These are phyloP conservation scores for Galerina sulciceps DNA, from an alignment of 768 basidiomycete species.

Conservation along the genomic window DNA sequence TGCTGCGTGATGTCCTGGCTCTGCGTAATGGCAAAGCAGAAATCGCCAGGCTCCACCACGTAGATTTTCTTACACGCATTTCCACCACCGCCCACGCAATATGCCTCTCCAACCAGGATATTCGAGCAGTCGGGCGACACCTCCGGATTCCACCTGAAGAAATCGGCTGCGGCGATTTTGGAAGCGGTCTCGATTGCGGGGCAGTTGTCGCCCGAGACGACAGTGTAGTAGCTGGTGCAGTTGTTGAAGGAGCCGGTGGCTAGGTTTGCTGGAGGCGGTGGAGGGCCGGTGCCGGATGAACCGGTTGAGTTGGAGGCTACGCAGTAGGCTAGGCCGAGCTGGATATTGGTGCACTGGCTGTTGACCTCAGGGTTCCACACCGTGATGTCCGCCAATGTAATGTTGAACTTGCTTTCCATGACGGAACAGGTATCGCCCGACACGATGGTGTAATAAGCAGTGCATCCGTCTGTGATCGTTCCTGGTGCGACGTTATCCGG, in stretches of 20 bases:
- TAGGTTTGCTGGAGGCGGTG: constrained; percentile 10
- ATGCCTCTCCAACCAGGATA: constrained; percentile 12
- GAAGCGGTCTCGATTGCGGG: constrained; percentile 18
- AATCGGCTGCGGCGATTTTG: constrained; percentile 21
- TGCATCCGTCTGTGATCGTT: constrained; percentile 14
- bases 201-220: constrained; percentile 19
- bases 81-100: constrained; percentile 14
- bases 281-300: background rate
- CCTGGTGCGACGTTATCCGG: constrained; percentile 19
- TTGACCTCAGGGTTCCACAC: constrained; percentile 26
- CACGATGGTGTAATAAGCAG: constrained; percentile 20
- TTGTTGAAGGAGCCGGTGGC: constrained; percentile 11
- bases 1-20: constrained; percentile 13
- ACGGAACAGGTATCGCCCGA: constrained; percentile 17
- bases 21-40: constrained; percentile 12
- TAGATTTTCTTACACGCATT: constrained; percentile 9
- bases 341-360: constrained; percentile 17
- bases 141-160: constrained; percentile 28
- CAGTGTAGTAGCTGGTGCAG: constrained; percentile 22
- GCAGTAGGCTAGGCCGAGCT: constrained; percentile 11
- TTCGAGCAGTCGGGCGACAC: constrained; percentile 18
- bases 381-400: constrained; percentile 14
- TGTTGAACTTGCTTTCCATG: constrained; percentile 16
- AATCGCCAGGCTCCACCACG: constrained; percentile 13
- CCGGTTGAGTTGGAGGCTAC: constrained; percentile 2